Evolutionary conservation across 495 filamentous ascomycete species (phyloP), one percentile per base, ranked within the genome.

Genomic region (Cudoniella acicularis): DNA sequence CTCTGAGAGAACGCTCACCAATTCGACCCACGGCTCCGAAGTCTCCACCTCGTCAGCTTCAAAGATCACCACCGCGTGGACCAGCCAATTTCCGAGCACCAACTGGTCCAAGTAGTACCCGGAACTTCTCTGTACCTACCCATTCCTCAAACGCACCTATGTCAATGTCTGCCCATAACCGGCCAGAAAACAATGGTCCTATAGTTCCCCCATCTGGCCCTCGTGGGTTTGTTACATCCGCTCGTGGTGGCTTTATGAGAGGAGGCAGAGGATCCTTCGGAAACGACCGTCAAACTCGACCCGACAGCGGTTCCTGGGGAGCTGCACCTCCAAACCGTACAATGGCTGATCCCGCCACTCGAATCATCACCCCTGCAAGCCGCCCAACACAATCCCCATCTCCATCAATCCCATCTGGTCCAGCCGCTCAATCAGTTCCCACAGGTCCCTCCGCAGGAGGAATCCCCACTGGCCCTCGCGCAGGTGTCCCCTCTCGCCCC

Each of bases 381-480:
- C 59, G 62, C 21, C 54, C 62, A 8, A 45, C 58, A n/a, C 47
- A 51, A 20, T 27, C 58, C 1, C 52, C 54, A 11, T 58, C 64
- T 22, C 61, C 62, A 54, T 58, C 62, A 4, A 57, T 57, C 22
- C 49, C 62, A 3, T 53, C 58, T 27, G 43, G 41, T 2, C 54
- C 53, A 53, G 25, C 53, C 17, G 43, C 20, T 24, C 26, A 52
- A 16, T 9, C 57, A 46, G 23, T 57, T 46, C 63, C 63, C 3
- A 54, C 56, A 3, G 63, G 59, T 18, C 63, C 63, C 16, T 57
- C n/a, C n/a, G n/a, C 62, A n/a, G 54, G 47, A 23, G 58, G 54
- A 8, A 67, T 68, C 45, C 66, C 66, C 20, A 68, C 66, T 16
- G 66, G 66, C 13, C 66, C 66, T 21, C 54, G 66, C 21, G 66